These are phyloP conservation scores for Inga laurina DNA, from an alignment of 306 rosid genomes.

Conservation along the genomic window DNA sequence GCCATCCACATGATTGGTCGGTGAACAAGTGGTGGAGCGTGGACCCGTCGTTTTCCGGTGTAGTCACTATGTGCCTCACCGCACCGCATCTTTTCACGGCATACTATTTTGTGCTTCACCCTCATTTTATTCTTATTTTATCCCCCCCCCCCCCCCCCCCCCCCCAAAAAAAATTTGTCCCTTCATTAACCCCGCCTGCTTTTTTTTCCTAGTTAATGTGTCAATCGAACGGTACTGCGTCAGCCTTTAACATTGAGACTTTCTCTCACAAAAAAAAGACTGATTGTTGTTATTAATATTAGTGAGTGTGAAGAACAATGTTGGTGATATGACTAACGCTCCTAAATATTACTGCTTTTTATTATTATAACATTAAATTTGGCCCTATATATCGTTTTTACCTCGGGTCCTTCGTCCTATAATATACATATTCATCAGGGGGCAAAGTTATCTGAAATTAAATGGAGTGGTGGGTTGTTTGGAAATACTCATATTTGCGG, in stretches of 20 bases:
- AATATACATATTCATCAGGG: too few species aligned
- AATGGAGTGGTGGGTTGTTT: neutral
- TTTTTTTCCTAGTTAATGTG: neutral
- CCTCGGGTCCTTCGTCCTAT: neutral
- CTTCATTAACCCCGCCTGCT: neutral
- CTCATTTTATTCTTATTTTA: too few species aligned
- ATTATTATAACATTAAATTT: neutral
- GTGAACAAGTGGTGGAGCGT: neutral
- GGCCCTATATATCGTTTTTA: neutral
- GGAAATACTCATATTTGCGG: neutral
- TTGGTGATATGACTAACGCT: neutral
- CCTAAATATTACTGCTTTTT: neutral
- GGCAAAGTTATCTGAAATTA: too few species aligned
- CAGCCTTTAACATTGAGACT: neutral
- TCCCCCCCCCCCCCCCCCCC: neutral
- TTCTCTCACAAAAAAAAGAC: neutral
- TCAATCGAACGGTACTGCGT: neutral
- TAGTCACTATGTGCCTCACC: neutral
- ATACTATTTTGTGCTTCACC: neutral
- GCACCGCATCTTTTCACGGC: neutral
- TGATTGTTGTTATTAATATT: too few species aligned
- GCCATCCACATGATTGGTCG: neutral
- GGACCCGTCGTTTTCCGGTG: neutral
- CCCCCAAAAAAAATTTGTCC: neutral
- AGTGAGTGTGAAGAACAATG: neutral